Conservation (phyloP, 768 basidiomycete species). For the Phylloporus arenicola region DNA sequence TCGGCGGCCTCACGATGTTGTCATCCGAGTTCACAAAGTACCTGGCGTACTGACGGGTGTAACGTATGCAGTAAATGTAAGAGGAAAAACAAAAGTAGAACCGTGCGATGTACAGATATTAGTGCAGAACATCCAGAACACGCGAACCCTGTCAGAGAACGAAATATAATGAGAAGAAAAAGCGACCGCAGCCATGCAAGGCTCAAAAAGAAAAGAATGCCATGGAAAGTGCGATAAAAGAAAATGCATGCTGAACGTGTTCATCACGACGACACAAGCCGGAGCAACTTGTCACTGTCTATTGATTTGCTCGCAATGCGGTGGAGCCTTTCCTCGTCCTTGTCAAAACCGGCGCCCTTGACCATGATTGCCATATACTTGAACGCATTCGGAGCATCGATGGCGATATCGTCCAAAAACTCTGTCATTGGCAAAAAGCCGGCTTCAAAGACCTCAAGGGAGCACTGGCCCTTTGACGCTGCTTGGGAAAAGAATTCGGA, state of each 20-base stretch:
- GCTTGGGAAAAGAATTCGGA: slow-evolving; percentile 67
- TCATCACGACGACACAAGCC: slow-evolving; percentile 43
- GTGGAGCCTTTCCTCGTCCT: slow-evolving; percentile 50
- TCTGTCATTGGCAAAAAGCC: slow-evolving; percentile 69
- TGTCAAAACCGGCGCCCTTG: slow-evolving; percentile 55
- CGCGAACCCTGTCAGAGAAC: slow-evolving; percentile 24
- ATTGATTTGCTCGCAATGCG: slow-evolving; percentile 57
- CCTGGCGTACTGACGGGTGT: slow-evolving; percentile 21
- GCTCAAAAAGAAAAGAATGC: slow-evolving; percentile 11
- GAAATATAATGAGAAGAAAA: slow-evolving; percentile 10
- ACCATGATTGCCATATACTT: slow-evolving; percentile 70
- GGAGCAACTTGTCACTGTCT: slow-evolving; percentile 56
- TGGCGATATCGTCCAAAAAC: slow-evolving; percentile 80
- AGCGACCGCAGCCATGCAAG: slow-evolving; percentile 10
- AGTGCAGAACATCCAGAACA: slow-evolving; percentile 26
- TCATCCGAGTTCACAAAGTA: slow-evolving; percentile 19
- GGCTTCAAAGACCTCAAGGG: slow-evolving; percentile 60
- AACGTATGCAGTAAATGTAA: slow-evolving; percentile 20
- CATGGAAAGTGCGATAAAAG: slow-evolving; percentile 1
- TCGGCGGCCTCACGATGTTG: not conserved
- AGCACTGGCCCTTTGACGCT: slow-evolving; percentile 54
- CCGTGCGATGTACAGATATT: slow-evolving; percentile 26
- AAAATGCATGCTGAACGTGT: slow-evolving; percentile 10
- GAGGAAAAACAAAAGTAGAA: slow-evolving; percentile 17
- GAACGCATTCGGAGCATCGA: slow-evolving; percentile 88